These are phyloP conservation scores for Erigeron philadelphicus DNA, from an alignment of 140 eudicot genomes.

Conservation along the genomic window DNA sequence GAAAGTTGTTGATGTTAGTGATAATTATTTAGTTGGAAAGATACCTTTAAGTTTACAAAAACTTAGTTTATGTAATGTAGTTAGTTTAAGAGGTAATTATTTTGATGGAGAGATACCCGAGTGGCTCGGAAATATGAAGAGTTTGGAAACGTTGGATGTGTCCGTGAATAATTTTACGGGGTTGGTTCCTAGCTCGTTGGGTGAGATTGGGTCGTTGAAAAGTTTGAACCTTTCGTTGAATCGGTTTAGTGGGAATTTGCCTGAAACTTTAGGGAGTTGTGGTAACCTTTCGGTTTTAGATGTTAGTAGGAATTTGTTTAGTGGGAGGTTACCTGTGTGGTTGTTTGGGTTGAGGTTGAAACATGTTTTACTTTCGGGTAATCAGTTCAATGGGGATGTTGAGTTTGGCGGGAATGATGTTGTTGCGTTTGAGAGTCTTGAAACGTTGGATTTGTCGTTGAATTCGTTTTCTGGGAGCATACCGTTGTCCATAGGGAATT, in stretches of 20 bases:
- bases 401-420: slow-evolving; percentile 34
- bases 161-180: slow-evolving; percentile 71
- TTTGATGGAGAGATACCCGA: slow-evolving; percentile 56
- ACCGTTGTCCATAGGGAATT: slow-evolving; percentile 45
- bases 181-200: slow-evolving; percentile 43
- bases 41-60: slow-evolving; percentile 61
- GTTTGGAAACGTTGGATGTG: slow-evolving; percentile 61
- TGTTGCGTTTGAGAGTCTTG: slow-evolving; percentile 48
- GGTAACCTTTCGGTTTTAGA: slow-evolving; percentile 47
- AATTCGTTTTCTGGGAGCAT: slow-evolving; percentile 61
- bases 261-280: slow-evolving; percentile 52
- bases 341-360: slow-evolving; percentile 42
- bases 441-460: slow-evolving; percentile 61
- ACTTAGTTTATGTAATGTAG: slow-evolving; percentile 52
- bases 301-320: slow-evolving; percentile 47
- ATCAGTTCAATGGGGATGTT: slow-evolving; percentile 49
- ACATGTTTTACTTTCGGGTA: slow-evolving; percentile 45
- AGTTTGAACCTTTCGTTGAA: slow-evolving; percentile 56
- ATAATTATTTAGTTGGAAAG: slow-evolving; percentile 52
- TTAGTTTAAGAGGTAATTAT: slow-evolving; percentile 48
- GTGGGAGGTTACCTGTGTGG: slow-evolving; percentile 67
- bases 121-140: slow-evolving; percentile 67
- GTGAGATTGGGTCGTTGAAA: slow-evolving; percentile 47
- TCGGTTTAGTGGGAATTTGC: slow-evolving; percentile 54
- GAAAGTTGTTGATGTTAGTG: slow-evolving; percentile 58